Evolutionary conservation across 768 basidiomycete species (phyloP), one percentile per base, ranked within the genome.

Genomic region (Leccinum uliginosum): DNA sequence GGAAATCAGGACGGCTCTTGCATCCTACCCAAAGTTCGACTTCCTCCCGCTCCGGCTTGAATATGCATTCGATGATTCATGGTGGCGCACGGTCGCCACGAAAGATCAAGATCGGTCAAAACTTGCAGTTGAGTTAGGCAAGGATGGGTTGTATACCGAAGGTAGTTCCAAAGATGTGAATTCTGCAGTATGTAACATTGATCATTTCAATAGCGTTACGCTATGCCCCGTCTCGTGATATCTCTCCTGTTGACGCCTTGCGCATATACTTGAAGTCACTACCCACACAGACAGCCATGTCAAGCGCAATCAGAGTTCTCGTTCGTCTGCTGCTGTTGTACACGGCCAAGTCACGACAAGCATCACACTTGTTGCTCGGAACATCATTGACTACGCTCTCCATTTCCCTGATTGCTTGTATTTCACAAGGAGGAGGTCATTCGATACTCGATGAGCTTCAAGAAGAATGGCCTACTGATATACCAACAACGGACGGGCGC

Each of bases 351-450:
- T 75, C 78, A 1, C 79, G 75, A 4, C 67, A 70, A 4, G 84
- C 84, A n/a, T 91, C 91, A 0, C 90, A 93, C 67, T 75, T 93
- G 15, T 75, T 92, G 14, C 78, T 92, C 12, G 91, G 91, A 59
- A 87, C 89, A 14, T 86, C 84, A 2, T 73, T 91, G n/a, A 92
- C 91, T 2, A 83, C 85, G 0, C 75, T 93, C 1, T 89, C 91
- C 0, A 79, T 92, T 30, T 81, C 83, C 21, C 72, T 92, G 21
- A 86, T 92, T 56, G 84, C 88, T 3, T 83, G 80, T 11, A 83
- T 93, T 45, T 79, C 87, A 0, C 86, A 88, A 67, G 91, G 91
- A 12, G 83, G 84, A 3, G 91, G 91, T 0, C 89, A 85, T 68
- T 76, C 80, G 3, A 78, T 92, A 12, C 77, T 73, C 12, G 84